A percentile compares a stretch with the other conserved stretches of the same genome.
phyloP scores from a whole-genome alignment of 805 yeast species.

The Myxozyma melibiosi region DNA sequence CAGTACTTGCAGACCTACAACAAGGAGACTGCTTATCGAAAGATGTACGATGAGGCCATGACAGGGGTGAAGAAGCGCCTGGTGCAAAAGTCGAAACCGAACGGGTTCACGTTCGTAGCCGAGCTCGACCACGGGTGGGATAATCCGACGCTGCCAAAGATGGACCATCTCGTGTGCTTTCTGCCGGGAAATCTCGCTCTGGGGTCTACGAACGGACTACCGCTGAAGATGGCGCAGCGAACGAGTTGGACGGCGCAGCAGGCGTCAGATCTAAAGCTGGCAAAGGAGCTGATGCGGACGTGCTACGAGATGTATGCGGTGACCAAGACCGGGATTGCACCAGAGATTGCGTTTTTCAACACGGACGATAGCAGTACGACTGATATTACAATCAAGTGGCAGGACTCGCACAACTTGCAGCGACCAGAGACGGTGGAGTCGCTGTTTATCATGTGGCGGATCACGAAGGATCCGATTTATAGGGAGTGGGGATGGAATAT shows the following conservation, averaged over 20 bases:
- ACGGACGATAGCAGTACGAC: constrained; percentile 43
- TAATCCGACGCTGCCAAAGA: constrained; percentile 63
- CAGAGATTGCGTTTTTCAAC: constrained; percentile 88
- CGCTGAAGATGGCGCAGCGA: constrained; percentile 56
- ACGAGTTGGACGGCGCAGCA: constrained; percentile 57
- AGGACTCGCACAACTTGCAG: constrained; percentile 82
- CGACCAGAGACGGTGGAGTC: constrained; percentile 95
- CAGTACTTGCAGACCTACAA: constrained; percentile 79
- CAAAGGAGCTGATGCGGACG: constrained; percentile 71
- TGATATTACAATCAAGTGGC: constrained; percentile 70
- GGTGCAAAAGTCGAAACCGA: constrained; percentile 62
- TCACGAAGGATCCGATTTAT: constrained; percentile 70
- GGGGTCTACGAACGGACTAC: constrained; percentile 81
- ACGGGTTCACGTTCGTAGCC: constrained; percentile 64
- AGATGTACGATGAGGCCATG: constrained; percentile 76
- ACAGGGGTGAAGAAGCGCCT: constrained; percentile 74
- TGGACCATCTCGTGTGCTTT: constrained; percentile 94
- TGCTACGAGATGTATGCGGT: constrained; percentile 85
- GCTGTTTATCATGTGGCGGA: constrained; percentile 72
- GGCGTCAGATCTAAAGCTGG: constrained; percentile 68
- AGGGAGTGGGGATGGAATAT: constrained; percentile 90
- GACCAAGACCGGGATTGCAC: constrained; percentile 75
- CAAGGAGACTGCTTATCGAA: constrained; percentile 60
- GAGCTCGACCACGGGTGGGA: constrained; percentile 71
- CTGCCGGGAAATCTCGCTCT: constrained; percentile 85